Conservation (phyloP, 2,329 filamentous ascomycete species). For the Fusarium guadeloupense region DNA sequence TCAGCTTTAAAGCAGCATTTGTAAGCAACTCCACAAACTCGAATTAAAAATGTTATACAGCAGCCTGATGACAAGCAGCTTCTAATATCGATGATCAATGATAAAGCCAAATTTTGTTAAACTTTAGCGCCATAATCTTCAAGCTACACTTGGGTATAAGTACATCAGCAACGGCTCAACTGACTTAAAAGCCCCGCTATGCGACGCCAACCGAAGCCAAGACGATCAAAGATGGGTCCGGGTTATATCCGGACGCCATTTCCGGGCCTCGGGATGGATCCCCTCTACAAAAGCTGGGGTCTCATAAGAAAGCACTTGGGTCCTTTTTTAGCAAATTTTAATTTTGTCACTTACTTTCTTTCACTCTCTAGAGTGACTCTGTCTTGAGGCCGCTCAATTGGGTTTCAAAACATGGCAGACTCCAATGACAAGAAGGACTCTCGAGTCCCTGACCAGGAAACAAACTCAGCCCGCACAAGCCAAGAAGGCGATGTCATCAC, state of each 20-base stretch:
- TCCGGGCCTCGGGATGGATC: slow-evolving; percentile 32
- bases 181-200: slow-evolving; percentile 12
- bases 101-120: no score
- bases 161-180: not conserved
- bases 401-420: slow-evolving; percentile 6
- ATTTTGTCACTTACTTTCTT: slow-evolving; percentile 7
- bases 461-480: slow-evolving; percentile 32
- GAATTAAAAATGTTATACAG: no score
- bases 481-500: slow-evolving; percentile 37
- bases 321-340: slow-evolving; percentile 20
- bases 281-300: slow-evolving; percentile 26
- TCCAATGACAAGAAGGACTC: slow-evolving; percentile 34
- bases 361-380: not conserved
- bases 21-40: not conserved
- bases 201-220: slow-evolving; percentile 35
- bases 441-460: slow-evolving; percentile 12
- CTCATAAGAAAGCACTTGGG: slow-evolving; percentile 23
- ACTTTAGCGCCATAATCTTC: no score
- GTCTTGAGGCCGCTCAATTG: slow-evolving; percentile 4
- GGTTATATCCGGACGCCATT: slow-evolving; percentile 37
- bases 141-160: no score
- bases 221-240: slow-evolving; percentile 18
- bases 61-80: not conserved
- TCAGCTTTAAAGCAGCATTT: not conserved
- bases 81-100: no score